These are phyloP conservation scores for Steccherinum ochraceum DNA, from an alignment of 768 basidiomycete species.

Conservation along the genomic window DNA sequence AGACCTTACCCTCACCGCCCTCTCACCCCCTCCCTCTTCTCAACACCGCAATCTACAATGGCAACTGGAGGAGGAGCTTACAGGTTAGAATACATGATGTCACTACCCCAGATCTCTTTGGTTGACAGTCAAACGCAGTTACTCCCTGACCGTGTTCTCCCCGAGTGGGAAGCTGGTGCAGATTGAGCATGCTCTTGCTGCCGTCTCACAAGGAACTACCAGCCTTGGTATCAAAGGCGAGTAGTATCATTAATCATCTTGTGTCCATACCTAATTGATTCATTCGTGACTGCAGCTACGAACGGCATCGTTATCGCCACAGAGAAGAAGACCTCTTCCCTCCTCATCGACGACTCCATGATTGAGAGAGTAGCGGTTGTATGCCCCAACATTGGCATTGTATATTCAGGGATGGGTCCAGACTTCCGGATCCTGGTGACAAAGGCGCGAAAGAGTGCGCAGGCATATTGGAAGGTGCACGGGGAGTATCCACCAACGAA, in stretches of 20 bases:
- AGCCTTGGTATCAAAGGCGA: constrained; percentile 97
- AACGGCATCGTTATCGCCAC: constrained; percentile 99
- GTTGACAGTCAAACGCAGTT: constrained; percentile 41
- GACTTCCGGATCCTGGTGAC: constrained; percentile 94
- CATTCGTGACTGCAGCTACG: constrained; percentile 55
- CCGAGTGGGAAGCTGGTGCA: constrained; percentile 99
- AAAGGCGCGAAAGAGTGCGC: constrained; percentile 94
- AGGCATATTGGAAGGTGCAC: constrained; percentile 99
- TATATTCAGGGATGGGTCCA: constrained; percentile 99
- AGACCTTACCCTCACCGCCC: constrained; percentile 1
- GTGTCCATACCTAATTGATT: not conserved
- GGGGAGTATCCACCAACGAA: constrained; percentile 97
- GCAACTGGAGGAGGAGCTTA: constrained; percentile 26
- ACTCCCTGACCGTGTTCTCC: constrained; percentile 98
- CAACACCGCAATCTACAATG: constrained; percentile 9
- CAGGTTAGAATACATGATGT: constrained; percentile 19
- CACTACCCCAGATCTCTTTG: no score
- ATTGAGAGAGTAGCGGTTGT: constrained; percentile 96
- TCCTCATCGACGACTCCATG: constrained; percentile 96
- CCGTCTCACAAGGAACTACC: constrained; percentile 91
- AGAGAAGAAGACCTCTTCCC: constrained; percentile 98
- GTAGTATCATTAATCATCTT: constrained; percentile 8
- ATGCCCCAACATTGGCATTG: constrained; percentile 98
- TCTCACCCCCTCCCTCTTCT: not conserved
- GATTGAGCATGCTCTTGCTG: constrained; percentile 98